Base-by-base conservation (phyloP, 805 yeast genomes). In the Debaryomyces maramus region DNA sequence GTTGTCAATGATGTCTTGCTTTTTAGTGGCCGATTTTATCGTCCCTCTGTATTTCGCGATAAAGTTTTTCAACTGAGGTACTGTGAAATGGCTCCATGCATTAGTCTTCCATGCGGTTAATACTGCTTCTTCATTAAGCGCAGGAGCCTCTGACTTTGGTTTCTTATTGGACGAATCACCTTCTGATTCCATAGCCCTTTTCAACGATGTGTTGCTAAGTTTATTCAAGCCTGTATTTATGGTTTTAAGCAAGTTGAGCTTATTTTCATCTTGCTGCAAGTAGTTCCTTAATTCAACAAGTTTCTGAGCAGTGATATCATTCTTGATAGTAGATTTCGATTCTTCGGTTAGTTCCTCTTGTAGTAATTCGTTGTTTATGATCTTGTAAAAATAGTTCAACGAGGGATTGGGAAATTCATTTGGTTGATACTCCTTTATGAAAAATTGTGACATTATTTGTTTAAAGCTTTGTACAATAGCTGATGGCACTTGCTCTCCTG, bases 351-450 rank as follows among this genome's bases (percentile, higher is more conserved):
- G 30, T 27, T 50, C 60, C 6, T 54, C 56, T 50, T 85, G 90
- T 35, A 88, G 61, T 13, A 86, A 70, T 41, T 78, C 76, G 38
- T 84, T 83, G 50, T 83, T 82, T 14, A 88, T 58, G 0, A 81
- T 62, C 41, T 77, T 75, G 58, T 78, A 81, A 52, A 82, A 85
- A 70, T 82, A 83, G 45, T 80, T 80, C 28, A 88, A 58, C 3
- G 75, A 65, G 0, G 95, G 95, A 52, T 85, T 86, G 16, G 73
- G 71, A 49, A 68, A 82, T 8, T 79, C 74, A 5, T 58, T 53
- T 0, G 93, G 89, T 7, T 63, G 59, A 51, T 80, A 87, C 0
- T 77, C 56, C 8, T 62, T 62, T 52, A 78, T 56, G 11, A 60
- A 63, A 38, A 80, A 69, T 34, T 64, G 65, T n/a, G 62, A 61